Evolutionary conservation across 345 rosid species (phyloP).

Genomic region (Populus nigra): DNA sequence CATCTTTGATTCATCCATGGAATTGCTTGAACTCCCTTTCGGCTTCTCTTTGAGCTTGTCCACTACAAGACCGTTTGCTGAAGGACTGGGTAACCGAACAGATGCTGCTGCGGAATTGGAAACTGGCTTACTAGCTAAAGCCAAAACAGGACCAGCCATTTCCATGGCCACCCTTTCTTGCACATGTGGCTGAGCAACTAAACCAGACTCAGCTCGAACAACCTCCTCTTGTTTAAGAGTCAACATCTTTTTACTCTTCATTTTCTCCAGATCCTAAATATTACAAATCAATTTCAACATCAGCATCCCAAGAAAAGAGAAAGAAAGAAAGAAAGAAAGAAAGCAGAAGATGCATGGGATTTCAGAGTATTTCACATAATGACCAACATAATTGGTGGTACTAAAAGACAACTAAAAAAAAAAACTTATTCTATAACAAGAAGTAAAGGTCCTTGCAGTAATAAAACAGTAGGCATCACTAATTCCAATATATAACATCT

Average conservation of each 20-base stretch:
- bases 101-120: conserved; percentile 35
- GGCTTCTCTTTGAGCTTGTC: conserved; percentile 57
- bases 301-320: not conserved
- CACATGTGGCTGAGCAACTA: conserved; percentile 38
- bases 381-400: not conserved
- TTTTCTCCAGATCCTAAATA: conserved; percentile 55
- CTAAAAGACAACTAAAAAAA: not conserved
- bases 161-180: conserved; percentile 40
- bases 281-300: not conserved
- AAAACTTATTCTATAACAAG: not conserved
- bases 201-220: conserved; percentile 39
- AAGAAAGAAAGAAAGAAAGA: not conserved
- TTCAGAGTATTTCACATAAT: not conserved
- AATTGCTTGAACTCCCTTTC: conserved; percentile 43
- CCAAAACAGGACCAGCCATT: conserved; percentile 32
- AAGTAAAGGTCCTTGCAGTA: not conserved
- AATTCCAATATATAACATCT: not conserved
- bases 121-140: conserved; percentile 36
- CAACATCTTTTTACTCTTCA: conserved; percentile 58
- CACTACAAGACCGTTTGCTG: conserved; percentile 27
- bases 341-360: not conserved
- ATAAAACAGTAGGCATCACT: not conserved
- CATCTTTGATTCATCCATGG: conserved; percentile 44
- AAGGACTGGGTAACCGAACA: conserved; percentile 38
- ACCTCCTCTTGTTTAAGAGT: conserved; percentile 41